Evolutionary conservation across 805 yeast genomes (phyloP), one percentile per base, ranked within the genome.

Genomic region (Groenewaldozyma tartarivorans): DNA sequence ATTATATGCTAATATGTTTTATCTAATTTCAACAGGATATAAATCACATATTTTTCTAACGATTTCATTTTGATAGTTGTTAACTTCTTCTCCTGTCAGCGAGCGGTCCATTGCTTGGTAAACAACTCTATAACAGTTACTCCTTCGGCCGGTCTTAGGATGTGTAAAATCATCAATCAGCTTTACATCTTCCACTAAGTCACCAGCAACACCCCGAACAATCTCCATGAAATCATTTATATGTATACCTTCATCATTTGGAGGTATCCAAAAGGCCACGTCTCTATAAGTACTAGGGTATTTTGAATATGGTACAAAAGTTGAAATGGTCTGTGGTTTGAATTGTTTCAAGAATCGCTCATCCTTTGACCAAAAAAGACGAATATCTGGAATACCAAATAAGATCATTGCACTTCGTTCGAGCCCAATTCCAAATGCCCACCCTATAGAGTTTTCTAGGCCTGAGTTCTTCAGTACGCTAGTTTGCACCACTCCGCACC

Each of bases 401-500:
- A 92, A 67, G 16, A 92, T 66, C 98, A 92, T 92, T 29, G 98
- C 97, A 44, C 90, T 76, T 55, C 98, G 72, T 60, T 92, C 98
- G 38, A 92, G 68, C 0, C 98, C 98, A 39, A 92, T 70, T 16
- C 98, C 98, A 64, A 92, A 92, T 1, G 98, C 98, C 97, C 98
- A 92, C 2, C 96, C 94, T 35, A 90, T 69, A 45, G 76, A 71
- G 15, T 62, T 55, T 19, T 71, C 63, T 39, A 79, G 67, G 0
- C 85, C 94, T 1, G 96, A 74, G 49, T 80, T 81, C 18, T 74
- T 65, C 30, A 86, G 67, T 0, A 90, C 94, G 38, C 76, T 77
- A 50, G 85, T 81, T 49, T 77, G 77, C 5, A 87, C 95, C 29
- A 90, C 71, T 20, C 98, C 98, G 63, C 95, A 85, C 0, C 98